These are phyloP conservation scores for Canna indica DNA, from an alignment of 176 grass and related monocot species.

Conservation along the genomic window DNA sequence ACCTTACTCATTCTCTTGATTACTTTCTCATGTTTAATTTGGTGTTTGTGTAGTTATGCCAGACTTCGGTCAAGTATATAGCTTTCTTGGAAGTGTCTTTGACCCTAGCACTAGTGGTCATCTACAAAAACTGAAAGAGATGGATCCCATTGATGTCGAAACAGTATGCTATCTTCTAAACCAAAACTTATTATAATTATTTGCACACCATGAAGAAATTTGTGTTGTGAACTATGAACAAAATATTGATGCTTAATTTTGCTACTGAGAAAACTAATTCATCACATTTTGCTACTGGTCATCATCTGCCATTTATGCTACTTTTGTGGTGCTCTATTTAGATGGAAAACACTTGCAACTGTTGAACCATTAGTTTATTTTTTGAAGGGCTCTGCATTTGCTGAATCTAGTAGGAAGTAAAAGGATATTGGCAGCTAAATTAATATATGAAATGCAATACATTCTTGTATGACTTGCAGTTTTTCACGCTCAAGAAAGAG, in stretches of 20 bases:
- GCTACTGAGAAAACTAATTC: not conserved
- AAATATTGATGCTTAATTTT: not conserved
- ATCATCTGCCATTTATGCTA: not conserved
- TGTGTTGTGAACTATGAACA: too few species aligned
- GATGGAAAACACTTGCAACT: not conserved
- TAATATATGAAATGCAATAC: not conserved
- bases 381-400: not conserved
- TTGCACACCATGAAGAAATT: not conserved
- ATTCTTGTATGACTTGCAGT: not conserved
- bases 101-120: slow-evolving; percentile 66
- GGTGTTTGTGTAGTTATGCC: slow-evolving; percentile 42
- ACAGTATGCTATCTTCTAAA: slow-evolving; percentile 41
- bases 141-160: slow-evolving; percentile 89
- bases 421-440: not conserved
- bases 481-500: not conserved
- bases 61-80: slow-evolving; percentile 70
- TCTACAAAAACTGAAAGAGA: slow-evolving; percentile 57
- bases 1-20: slow-evolving; percentile 15
- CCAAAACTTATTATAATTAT: slow-evolving; percentile 7
- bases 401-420: not conserved
- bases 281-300: not conserved
- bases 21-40: slow-evolving; percentile 19
- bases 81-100: slow-evolving; percentile 82
- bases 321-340: not conserved
- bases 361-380: not conserved